These are phyloP conservation scores for Cutaneotrichosporon cutaneum DNA, from an alignment of 1,284 basidiomycete genomes.

Conservation along the genomic window DNA sequence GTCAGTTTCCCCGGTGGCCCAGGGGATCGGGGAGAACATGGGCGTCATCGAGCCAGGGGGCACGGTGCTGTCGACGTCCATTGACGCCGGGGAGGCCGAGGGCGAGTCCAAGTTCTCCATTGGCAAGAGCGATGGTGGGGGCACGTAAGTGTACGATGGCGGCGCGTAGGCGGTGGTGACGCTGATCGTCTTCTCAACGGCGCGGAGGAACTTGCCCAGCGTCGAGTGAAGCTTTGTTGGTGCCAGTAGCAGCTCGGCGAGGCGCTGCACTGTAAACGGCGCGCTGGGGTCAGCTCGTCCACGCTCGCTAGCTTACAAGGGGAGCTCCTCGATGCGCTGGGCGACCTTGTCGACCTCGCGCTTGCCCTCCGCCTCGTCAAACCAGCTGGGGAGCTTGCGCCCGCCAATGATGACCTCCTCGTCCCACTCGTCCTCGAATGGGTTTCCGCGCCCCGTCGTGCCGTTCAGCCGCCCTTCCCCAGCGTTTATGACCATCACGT, in stretches of 20 bases:
- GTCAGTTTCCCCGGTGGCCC: slow-evolving; percentile 25
- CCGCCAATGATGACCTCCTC: slow-evolving; percentile 52
- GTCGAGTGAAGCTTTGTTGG: slow-evolving; percentile 72
- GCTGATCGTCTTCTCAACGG: slow-evolving; percentile 77
- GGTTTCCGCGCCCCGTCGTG: slow-evolving; percentile 10
- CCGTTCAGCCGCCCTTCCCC: slow-evolving; percentile 18
- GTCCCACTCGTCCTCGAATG: slow-evolving; percentile 46
- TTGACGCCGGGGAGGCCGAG: neutral
- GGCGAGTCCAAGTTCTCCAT: slow-evolving; percentile 1
- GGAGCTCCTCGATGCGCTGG: slow-evolving; percentile 68
- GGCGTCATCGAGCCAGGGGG: slow-evolving; percentile 47
- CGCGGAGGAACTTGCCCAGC: slow-evolving; percentile 86
- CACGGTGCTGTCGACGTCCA: slow-evolving; percentile 35
- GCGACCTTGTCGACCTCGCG: slow-evolving; percentile 64
- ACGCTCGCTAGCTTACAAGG: slow-evolving; percentile 30
- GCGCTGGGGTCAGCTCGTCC: slow-evolving; percentile 55
- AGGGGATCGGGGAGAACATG: slow-evolving; percentile 54
- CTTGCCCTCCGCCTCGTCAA: slow-evolving; percentile 63
- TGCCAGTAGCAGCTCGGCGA: slow-evolving; percentile 76
- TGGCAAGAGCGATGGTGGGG: slow-evolving; percentile 14
- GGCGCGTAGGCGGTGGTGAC: slow-evolving; percentile 66
- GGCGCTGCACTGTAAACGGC: slow-evolving; percentile 88
- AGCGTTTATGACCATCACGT: slow-evolving; percentile 20
- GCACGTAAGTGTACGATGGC: slow-evolving; percentile 39
- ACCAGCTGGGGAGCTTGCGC: slow-evolving; percentile 57